Conservation (phyloP, 106 monocot genomes). For the Acorus gramineus region DNA sequence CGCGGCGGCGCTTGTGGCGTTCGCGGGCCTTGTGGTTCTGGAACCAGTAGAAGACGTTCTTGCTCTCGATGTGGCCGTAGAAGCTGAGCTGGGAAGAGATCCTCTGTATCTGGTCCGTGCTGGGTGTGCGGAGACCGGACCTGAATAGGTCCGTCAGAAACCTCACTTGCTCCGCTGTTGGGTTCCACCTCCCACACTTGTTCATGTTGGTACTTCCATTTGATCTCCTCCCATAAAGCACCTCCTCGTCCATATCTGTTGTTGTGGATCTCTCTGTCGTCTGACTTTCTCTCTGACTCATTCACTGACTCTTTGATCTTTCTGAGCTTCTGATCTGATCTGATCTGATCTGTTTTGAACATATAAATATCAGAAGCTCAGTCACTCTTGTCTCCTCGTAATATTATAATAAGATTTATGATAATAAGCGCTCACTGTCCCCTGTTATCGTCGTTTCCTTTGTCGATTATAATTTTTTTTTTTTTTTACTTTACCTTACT, state of each 20-base stretch:
- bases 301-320: too few species aligned
- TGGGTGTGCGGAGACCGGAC: constrained; percentile 75
- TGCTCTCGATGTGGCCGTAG: constrained; percentile 89
- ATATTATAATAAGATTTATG: too few species aligned
- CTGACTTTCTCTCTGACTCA: too few species aligned
- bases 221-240: background rate
- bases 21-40: constrained; percentile 99
- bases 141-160: constrained; percentile 71
- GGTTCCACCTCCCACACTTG: constrained; percentile 90
- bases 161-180: constrained; percentile 77
- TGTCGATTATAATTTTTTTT: too few species aligned
- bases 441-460: too few species aligned
- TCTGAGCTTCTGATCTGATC: too few species aligned
- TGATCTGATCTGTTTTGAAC: too few species aligned
- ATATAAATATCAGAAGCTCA: too few species aligned
- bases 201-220: constrained; percentile 4
- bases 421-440: too few species aligned
- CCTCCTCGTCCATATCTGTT: background rate
- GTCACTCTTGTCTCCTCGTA: too few species aligned
- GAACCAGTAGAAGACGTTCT: constrained; percentile 99
- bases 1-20: constrained; percentile 58
- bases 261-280: too few species aligned
- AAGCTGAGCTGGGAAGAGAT: constrained; percentile 71
- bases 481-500: too few species aligned
- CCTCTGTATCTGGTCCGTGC: constrained; percentile 76